Percentiles rank a stretch among this genome's conserved stretches.
Conservation (phyloP, 441 rosid genomes). For the Capsella rubella region DNA sequence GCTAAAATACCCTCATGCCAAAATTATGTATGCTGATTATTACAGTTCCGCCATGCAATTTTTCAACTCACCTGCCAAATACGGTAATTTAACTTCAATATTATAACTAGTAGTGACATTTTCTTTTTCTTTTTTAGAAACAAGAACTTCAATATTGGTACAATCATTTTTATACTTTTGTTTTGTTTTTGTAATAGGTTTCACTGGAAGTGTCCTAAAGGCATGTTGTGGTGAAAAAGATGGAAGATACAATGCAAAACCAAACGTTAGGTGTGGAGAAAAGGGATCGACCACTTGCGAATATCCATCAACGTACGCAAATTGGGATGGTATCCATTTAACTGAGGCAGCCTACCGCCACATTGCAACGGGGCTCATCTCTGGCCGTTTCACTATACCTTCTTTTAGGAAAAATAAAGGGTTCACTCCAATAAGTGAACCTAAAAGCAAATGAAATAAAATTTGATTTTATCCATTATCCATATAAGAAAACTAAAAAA, state of each 20-base stretch:
- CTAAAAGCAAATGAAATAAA: too few relatives aligned
- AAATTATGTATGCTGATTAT: constrained; percentile 73
- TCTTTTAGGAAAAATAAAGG: constrained; percentile 20
- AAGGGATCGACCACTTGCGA: constrained; percentile 58
- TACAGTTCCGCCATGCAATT: constrained; percentile 64
- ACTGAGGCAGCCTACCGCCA: constrained; percentile 68
- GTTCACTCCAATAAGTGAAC: too few relatives aligned
- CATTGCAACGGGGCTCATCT: constrained; percentile 55
- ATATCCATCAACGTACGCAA: constrained; percentile 54
- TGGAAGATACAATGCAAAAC: constrained; percentile 70
- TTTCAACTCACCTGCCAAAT: constrained; percentile 53
- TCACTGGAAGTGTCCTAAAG: constrained; percentile 49
- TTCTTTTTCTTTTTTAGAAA: too few relatives aligned
- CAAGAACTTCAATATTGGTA: not conserved
- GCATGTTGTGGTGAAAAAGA: constrained; percentile 78
- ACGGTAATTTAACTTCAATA: constrained; percentile 41
- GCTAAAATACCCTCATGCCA: constrained; percentile 58
- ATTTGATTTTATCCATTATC: too few relatives aligned
- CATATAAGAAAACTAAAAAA: too few relatives aligned
- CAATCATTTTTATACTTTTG: not conserved
- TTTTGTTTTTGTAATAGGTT: constrained; percentile 47
- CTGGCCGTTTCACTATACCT: constrained; percentile 54
- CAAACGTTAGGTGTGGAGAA: constrained; percentile 57
- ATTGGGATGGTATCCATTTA: constrained; percentile 83
- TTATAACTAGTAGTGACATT: too few relatives aligned